Evolutionary conservation across 495 filamentous ascomycete species (phyloP), one percentile per base, ranked within the genome.

Genomic region (Copromyces sp.): DNA sequence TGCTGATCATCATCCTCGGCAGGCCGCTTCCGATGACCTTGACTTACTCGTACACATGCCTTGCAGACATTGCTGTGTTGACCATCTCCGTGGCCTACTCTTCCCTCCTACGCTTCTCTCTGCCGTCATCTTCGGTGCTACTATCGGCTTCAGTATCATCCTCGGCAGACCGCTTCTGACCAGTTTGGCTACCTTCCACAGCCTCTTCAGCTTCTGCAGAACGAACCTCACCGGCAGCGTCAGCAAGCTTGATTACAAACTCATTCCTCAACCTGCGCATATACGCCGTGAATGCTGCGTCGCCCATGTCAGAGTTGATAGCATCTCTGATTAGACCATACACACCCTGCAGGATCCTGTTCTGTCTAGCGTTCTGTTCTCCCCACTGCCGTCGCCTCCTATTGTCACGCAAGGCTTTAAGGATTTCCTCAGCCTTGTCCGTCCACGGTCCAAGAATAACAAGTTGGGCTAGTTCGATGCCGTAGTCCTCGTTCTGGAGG

Each of bases 281-380:
- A 86, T 93, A 95, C 24, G 82, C 82, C 7, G 80, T 80, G 24
- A 98, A 81, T 1, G 85, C 84, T 5, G 83, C 82, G 7, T 88
- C 89, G 40, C 92, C 87, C 88, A 97, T 90, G 5, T 81, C 86
- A 0, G 92, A 90, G 17, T 89, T 84, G 8, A 85, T 81, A 0
- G 92, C 90, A 72, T 96, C 91, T 16, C 87, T 76, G n/a, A 98
- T 82, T 69, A 91, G 89, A 75, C 95, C 93, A 32, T 89, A 86
- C 42, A 99, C 79, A 38, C 87, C 89, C 24, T 96, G 83, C 7
- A 97, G 82, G 24, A 97, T 77, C 72, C 91, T 94, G 39, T 73
- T 76, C 14, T 73, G 70, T 2, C 71, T 74, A 78, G 9, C 86
- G 1, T 65, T 24, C 14, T 9, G 29, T 4, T 65, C 29, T 32